Conservation (phyloP, 176 grass and related monocot genomes). For the Phyllostachys edulis region DNA sequence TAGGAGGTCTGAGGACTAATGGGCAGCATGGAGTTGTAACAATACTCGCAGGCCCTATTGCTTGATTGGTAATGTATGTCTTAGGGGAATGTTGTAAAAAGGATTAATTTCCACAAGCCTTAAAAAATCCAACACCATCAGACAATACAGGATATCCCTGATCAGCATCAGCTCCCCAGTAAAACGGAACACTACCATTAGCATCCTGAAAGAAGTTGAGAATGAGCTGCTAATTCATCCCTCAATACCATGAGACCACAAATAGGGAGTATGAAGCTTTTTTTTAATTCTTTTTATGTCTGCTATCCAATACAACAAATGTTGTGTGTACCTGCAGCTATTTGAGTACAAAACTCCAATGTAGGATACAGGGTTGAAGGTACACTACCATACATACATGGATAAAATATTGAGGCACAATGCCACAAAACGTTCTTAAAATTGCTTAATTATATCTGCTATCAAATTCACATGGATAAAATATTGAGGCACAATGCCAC, state of each 20-base stretch:
- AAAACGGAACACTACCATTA: conserved; percentile 35
- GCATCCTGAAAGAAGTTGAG: conserved; percentile 30
- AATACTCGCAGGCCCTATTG: background rate
- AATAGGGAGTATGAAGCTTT: background rate
- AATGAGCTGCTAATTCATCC: background rate
- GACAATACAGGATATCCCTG: conserved; percentile 28
- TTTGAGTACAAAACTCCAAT: background rate
- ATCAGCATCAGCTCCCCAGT: conserved; percentile 40
- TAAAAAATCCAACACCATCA: conserved; percentile 34
- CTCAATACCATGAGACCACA: background rate
- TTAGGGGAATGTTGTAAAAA: conserved; percentile 38
- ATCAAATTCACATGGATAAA: background rate
- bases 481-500: too few relatives aligned
- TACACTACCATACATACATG: background rate
- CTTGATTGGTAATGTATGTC: conserved; percentile 20
- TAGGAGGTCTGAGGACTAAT: background rate
- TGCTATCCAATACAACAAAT: background rate
- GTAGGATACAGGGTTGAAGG: background rate
- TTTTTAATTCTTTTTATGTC: background rate
- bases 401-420: background rate
- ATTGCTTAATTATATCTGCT: background rate
- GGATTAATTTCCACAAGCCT: conserved; percentile 43
- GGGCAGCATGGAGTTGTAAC: background rate
- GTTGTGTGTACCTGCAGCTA: background rate
- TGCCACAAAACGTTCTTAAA: background rate